Evolutionary conservation across 768 basidiomycete genomes (phyloP).

Genomic region (Tylopilus subfusipes): DNA sequence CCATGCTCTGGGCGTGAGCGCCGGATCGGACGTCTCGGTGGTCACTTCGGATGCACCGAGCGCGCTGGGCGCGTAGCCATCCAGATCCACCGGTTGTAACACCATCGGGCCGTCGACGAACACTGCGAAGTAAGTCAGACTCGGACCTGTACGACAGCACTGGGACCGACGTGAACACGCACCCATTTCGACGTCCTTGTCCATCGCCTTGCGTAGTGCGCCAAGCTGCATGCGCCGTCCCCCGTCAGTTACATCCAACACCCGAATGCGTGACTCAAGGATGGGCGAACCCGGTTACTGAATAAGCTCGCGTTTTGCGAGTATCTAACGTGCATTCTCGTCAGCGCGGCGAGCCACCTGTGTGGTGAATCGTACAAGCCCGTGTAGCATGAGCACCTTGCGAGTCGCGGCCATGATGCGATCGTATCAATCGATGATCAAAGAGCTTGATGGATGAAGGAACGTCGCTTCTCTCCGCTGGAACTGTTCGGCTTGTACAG

Average conservation of each 20-base stretch:
- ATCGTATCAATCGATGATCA: background rate
- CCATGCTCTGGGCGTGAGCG: conserved; percentile 65
- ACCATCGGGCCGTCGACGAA: conserved; percentile 71
- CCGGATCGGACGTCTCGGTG: conserved; percentile 41
- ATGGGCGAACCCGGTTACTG: conserved; percentile 60
- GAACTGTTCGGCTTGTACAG: background rate
- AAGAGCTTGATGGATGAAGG: background rate
- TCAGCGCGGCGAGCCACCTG: background rate
- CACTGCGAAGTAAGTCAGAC: conserved; percentile 38
- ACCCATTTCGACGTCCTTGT: conserved; percentile 66
- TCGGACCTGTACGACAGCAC: background rate
- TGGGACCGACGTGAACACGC: background rate
- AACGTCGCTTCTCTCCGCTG: background rate
- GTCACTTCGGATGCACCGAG: conserved; percentile 40
- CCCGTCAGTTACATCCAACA: background rate
- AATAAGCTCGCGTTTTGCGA: conserved; percentile 70
- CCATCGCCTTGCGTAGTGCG: conserved; percentile 67
- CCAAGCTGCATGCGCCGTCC: conserved; percentile 46
- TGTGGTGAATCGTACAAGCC: conserved; percentile 25
- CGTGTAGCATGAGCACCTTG: conserved; percentile 46
- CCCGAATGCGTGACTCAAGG: background rate
- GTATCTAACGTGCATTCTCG: conserved; percentile 40
- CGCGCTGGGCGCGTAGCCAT: conserved; percentile 22
- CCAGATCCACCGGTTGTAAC: conserved; percentile 62
- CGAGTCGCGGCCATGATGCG: conserved; percentile 22